Evolutionary conservation across 2,329 filamentous ascomycete species (phyloP).

Genomic region (Trichophyton simii): DNA sequence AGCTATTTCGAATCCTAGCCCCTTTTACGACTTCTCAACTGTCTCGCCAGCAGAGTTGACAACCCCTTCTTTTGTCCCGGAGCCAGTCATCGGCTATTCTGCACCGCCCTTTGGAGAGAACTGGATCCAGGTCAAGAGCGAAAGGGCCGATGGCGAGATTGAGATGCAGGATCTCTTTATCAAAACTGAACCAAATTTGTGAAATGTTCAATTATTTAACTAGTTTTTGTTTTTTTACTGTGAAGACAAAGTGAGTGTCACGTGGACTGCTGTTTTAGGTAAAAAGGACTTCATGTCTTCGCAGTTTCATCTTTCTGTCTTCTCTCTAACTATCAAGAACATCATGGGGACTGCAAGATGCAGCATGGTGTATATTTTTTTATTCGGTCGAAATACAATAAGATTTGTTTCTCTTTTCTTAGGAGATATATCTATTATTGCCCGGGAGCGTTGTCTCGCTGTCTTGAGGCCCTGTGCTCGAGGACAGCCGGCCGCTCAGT

Average conservation of each 20-base stretch:
- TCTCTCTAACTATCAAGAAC: neutral
- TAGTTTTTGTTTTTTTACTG: neutral
- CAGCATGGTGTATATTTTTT: neutral
- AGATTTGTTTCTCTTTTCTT: neutral
- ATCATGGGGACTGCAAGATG: neutral
- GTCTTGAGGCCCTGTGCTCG: neutral
- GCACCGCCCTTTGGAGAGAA: constrained; percentile 11
- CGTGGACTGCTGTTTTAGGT: neutral
- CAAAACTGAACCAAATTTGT: constrained; percentile 16
- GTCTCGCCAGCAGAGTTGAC: constrained; percentile 15
- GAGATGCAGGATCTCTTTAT: constrained; percentile 13
- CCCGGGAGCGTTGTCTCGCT: neutral
- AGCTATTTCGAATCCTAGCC: neutral
- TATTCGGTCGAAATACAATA: neutral
- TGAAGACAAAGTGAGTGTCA: neutral
- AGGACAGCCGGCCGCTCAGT: neutral
- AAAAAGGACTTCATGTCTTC: neutral
- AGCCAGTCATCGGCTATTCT: constrained; percentile 9
- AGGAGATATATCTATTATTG: neutral
- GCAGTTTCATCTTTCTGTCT: neutral
- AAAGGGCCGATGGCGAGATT: constrained; percentile 11
- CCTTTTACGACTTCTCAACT: constrained; percentile 7
- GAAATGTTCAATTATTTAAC: neutral
- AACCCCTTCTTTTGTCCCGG: constrained; percentile 6
- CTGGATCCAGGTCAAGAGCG: constrained; percentile 19